Conservation (phyloP, 2,329 filamentous ascomycete species). For the Fusarium beomiforme region DNA sequence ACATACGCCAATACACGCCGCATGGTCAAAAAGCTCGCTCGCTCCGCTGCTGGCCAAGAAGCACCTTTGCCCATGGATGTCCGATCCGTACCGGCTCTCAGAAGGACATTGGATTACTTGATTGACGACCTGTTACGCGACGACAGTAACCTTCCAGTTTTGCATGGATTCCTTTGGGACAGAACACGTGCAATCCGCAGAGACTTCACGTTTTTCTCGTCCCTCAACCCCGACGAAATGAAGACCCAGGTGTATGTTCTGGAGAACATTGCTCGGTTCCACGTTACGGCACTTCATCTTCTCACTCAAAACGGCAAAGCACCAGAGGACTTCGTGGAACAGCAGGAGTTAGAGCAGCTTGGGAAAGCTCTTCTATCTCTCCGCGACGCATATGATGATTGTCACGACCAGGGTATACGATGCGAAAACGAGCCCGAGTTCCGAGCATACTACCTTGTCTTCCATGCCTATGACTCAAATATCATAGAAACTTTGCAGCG, state of each 20-base stretch:
- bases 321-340: conserved; percentile 70
- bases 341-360: conserved; percentile 75
- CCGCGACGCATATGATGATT: conserved; percentile 73
- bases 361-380: conserved; percentile 72
- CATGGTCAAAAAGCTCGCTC: conserved; percentile 75
- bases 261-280: conserved; percentile 73
- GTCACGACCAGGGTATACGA: conserved; percentile 63
- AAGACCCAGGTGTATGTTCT: conserved; percentile 69
- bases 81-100: conserved; percentile 67
- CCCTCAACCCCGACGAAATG: conserved; percentile 66
- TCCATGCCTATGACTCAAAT: conserved; percentile 68
- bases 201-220: conserved; percentile 75
- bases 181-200: conserved; percentile 73
- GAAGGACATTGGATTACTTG: conserved; percentile 70
- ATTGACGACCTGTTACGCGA: conserved; percentile 66
- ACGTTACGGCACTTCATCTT: conserved; percentile 72
- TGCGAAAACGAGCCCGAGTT: conserved; percentile 75
- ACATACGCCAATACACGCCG: conserved; percentile 58
- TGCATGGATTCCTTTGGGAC: conserved; percentile 75
- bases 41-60: conserved; percentile 75
- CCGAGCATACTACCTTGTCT: conserved; percentile 71
- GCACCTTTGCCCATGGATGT: conserved; percentile 75
- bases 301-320: conserved; percentile 66
- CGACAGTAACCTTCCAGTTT: conserved; percentile 63
- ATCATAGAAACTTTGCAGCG: conserved; percentile 63